Evolutionary conservation across 176 grass and related monocot genomes (phyloP).

Genomic region (Oryza officinalis): DNA sequence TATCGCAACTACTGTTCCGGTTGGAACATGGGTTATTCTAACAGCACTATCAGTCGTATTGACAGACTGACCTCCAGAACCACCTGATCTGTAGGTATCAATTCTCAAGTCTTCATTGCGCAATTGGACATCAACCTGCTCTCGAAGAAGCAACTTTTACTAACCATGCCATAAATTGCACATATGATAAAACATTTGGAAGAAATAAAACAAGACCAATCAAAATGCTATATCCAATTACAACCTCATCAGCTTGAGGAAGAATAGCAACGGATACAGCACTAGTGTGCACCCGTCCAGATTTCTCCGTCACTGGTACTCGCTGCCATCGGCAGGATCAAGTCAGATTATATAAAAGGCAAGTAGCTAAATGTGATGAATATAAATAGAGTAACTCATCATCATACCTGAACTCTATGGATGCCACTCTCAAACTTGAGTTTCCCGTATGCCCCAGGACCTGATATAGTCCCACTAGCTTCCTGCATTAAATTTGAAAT

Average conservation of each 20-base stretch:
- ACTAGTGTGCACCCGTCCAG: constrained; percentile 92
- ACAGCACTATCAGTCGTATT: constrained; percentile 96
- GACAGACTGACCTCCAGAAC: constrained; percentile 87
- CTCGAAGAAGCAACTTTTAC: constrained; percentile 14
- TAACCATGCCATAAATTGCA: constrained; percentile 4
- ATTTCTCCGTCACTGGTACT: constrained; percentile 90
- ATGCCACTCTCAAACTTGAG: constrained; percentile 93
- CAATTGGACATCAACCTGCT: constrained; percentile 88
- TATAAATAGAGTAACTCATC: neutral
- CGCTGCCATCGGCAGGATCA: constrained; percentile 47
- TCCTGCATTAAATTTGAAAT: constrained; percentile 50
- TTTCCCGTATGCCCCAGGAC: constrained; percentile 73
- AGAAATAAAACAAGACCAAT: neutral
- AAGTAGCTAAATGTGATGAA: neutral
- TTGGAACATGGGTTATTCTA: constrained; percentile 90
- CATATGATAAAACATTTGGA: neutral
- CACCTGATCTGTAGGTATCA: constrained; percentile 89
- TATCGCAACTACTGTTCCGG: constrained; percentile 82
- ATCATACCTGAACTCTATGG: constrained; percentile 93
- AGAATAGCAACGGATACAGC: constrained; percentile 93
- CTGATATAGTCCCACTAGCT: constrained; percentile 95
- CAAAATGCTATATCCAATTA: constrained; percentile 22
- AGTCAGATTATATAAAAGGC: constrained; percentile 10
- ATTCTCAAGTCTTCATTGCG: constrained; percentile 88
- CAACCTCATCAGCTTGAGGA: constrained; percentile 92